These are phyloP conservation scores for Sporopachydermia quercuum DNA, from an alignment of 805 yeast genomes.

Conservation along the genomic window DNA sequence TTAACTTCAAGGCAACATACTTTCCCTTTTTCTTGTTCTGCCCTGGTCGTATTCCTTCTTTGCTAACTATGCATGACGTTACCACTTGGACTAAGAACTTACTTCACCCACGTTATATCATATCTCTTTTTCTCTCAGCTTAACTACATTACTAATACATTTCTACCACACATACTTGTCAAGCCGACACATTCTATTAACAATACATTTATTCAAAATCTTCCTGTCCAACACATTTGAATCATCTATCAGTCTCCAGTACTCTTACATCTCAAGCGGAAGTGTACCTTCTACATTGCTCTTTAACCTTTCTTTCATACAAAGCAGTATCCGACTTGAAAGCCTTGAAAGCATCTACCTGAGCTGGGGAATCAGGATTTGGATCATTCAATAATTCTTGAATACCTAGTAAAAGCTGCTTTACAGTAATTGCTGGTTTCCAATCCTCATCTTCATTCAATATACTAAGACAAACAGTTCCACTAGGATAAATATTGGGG, in stretches of 20 bases:
- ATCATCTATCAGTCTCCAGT: no score
- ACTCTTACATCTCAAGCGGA: slow-evolving; percentile 10
- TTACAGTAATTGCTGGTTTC: slow-evolving; percentile 92
- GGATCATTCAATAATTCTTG: slow-evolving; percentile 86
- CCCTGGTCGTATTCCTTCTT: no score
- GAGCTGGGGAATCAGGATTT: slow-evolving; percentile 93
- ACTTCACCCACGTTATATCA: no score
- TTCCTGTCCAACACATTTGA: no score
- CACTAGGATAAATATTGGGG: slow-evolving; percentile 96
- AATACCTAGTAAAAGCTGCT: slow-evolving; percentile 79
- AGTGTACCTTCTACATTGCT: slow-evolving; percentile 67
- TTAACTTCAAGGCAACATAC: neutral
- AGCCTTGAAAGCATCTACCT: slow-evolving; percentile 90
- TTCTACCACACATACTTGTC: no score
- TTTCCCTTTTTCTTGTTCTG: no score
- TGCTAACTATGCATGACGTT: no score
- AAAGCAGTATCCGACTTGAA: slow-evolving; percentile 50
- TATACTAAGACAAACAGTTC: slow-evolving; percentile 86
- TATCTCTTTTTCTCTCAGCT: no score
- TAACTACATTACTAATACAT: no score
- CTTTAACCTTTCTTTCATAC: slow-evolving; percentile 64
- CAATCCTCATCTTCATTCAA: slow-evolving; percentile 93
- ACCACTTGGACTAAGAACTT: no score
- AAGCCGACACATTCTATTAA: no score
- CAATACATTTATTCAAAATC: no score